These are phyloP conservation scores for Cryptococcus hybrid DNA, from an alignment of 1,284 basidiomycete genomes.

Conservation along the genomic window DNA sequence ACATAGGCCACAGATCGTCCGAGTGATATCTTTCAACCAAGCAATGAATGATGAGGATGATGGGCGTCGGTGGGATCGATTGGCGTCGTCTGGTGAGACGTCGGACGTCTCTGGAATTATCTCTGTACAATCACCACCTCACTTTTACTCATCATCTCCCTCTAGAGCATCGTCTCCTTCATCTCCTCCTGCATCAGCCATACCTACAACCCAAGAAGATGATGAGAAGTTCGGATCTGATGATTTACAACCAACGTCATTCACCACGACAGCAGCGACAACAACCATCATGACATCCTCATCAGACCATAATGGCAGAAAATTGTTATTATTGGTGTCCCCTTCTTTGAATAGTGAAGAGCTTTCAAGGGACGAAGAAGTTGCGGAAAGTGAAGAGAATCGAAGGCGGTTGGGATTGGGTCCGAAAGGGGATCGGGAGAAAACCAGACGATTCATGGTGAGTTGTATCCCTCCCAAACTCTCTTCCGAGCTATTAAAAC, in stretches of 20 bases:
- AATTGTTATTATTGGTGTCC: too few relatives aligned
- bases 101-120: not conserved
- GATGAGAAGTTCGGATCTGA: not conserved
- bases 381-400: conserved; percentile 10
- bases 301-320: too few relatives aligned
- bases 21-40: not conserved
- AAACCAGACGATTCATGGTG: too few relatives aligned
- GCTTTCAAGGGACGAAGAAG: not conserved
- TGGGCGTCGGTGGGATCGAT: not conserved
- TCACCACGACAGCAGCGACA: not conserved
- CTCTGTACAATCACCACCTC: not conserved
- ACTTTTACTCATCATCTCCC: not conserved
- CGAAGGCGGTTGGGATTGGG: conserved; percentile 21
- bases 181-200: not conserved
- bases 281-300: not conserved
- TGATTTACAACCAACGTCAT: not conserved
- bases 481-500: too few relatives aligned
- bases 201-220: not conserved
- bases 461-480: too few relatives aligned
- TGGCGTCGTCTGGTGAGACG: not conserved
- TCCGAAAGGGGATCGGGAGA: conserved; percentile 11
- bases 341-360: not conserved
- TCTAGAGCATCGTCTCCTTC: not conserved
- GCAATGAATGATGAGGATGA: not conserved
- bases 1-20: not conserved